These are phyloP conservation scores for Neurospora sp. DNA, from an alignment of 495 filamentous ascomycete species.

Conservation along the genomic window DNA sequence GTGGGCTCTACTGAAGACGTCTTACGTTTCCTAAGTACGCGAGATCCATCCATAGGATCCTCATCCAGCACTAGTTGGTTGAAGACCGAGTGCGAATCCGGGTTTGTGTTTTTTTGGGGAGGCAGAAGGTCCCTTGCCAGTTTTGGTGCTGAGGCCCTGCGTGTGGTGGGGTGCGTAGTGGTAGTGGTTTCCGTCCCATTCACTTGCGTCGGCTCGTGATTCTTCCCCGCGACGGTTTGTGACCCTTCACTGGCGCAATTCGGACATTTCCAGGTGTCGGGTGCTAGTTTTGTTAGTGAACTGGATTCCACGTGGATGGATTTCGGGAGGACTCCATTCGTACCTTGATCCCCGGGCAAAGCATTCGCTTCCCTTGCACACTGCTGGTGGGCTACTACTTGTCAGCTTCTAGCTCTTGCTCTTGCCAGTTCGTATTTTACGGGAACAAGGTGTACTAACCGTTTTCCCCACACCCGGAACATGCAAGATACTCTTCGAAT, in stretches of 20 bases:
- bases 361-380: slow-evolving; percentile 76
- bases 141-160: slow-evolving; percentile 38
- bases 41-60: slow-evolving; percentile 76
- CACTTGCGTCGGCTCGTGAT: slow-evolving; percentile 28
- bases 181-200: neutral
- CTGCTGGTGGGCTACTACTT: slow-evolving; percentile 72
- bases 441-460: slow-evolving; percentile 48
- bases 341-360: slow-evolving; percentile 37
- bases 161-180: slow-evolving; percentile 23
- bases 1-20: slow-evolving; percentile 40
- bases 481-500: slow-evolving; percentile 77
- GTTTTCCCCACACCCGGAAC: slow-evolving; percentile 75
- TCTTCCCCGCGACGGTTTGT: slow-evolving; percentile 23
- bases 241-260: slow-evolving; percentile 58
- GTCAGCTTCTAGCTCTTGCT: slow-evolving; percentile 22
- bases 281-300: slow-evolving; percentile 35
- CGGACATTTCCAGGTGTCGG: slow-evolving; percentile 68
- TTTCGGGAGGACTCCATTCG: neutral
- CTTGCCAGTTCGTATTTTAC: slow-evolving; percentile 4
- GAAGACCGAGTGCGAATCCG: slow-evolving; percentile 80
- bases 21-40: slow-evolving; percentile 81
- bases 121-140: slow-evolving; percentile 69
- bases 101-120: slow-evolving; percentile 55
- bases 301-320: neutral
- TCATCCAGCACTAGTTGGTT: slow-evolving; percentile 69